Evolutionary conservation across 345 rosid genomes (phyloP).

Genomic region (Brassica juncea): DNA sequence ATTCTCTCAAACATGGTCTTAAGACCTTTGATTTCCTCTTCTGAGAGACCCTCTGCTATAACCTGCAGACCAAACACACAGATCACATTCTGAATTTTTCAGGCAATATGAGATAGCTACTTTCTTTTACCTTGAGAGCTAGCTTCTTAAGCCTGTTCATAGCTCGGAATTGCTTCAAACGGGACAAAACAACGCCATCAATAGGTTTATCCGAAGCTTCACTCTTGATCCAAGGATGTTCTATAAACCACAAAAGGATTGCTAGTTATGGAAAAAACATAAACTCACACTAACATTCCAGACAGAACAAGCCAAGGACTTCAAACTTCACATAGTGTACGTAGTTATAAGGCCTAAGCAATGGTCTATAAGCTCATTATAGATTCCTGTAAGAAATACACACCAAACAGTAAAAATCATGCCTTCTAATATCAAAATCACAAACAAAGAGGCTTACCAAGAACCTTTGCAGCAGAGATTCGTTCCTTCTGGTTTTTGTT

Average conservation of each 20-base stretch:
- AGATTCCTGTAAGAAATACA: background rate
- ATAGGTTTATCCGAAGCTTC: constrained; percentile 91
- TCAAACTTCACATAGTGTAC: background rate
- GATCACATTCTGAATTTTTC: background rate
- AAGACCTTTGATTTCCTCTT: constrained; percentile 77
- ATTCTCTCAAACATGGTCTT: constrained; percentile 73
- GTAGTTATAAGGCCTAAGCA: background rate
- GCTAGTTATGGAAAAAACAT: constrained; percentile 24
- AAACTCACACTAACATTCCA: constrained; percentile 1
- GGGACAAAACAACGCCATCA: constrained; percentile 77
- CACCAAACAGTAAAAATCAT: background rate
- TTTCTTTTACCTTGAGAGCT: constrained; percentile 70
- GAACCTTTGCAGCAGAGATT: constrained; percentile 66
- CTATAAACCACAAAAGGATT: constrained; percentile 41
- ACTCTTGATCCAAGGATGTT: constrained; percentile 89
- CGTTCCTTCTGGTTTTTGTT: constrained; percentile 46
- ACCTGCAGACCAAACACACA: constrained; percentile 47
- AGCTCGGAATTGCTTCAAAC: constrained; percentile 96
- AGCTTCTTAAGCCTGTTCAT: constrained; percentile 90
- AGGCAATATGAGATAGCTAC: background rate
- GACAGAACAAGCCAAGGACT: background rate
- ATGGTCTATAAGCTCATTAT: background rate
- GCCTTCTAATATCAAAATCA: background rate
- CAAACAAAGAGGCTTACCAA: constrained; percentile 50
- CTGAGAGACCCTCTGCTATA: constrained; percentile 75